Evolutionary conservation across 2,329 filamentous ascomycete genomes (phyloP).

Genomic region (Colletotrichum spinosum): DNA sequence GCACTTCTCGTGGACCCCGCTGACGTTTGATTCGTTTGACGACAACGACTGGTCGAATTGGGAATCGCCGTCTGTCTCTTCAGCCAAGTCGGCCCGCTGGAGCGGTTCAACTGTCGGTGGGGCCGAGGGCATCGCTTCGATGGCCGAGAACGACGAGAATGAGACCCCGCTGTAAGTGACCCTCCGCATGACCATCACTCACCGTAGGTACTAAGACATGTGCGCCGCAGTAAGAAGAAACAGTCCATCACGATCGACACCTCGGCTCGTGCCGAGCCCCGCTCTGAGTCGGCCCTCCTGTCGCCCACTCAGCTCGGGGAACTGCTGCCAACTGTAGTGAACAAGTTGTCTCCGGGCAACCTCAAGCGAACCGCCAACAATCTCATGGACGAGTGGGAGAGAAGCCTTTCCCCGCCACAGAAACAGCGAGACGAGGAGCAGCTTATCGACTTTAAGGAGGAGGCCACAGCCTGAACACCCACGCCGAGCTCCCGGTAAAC

Average conservation of each 20-base stretch:
- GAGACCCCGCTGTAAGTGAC: constrained; percentile 61
- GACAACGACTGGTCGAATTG: constrained; percentile 75
- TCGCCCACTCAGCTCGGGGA: constrained; percentile 63
- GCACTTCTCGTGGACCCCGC: constrained; percentile 70
- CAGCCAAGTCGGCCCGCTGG: constrained; percentile 68
- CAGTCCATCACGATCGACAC: constrained; percentile 44
- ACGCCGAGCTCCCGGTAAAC: not conserved
- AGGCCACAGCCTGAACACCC: constrained; percentile 31
- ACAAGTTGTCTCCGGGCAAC: constrained; percentile 78
- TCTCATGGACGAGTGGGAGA: constrained; percentile 93
- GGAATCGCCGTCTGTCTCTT: constrained; percentile 66
- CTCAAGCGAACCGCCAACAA: constrained; percentile 86
- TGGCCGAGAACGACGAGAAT: constrained; percentile 62
- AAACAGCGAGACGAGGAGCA: constrained; percentile 35
- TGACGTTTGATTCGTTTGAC: constrained; percentile 67
- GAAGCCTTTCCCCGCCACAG: constrained; percentile 70
- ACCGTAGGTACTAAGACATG: constrained; percentile 30
- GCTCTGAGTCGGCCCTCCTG: constrained; percentile 36
- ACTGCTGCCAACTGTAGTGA: constrained; percentile 76
- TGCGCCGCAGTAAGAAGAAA: constrained; percentile 47
- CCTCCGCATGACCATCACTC: constrained; percentile 15
- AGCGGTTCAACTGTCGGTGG: constrained; percentile 68
- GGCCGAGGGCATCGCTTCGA: constrained; percentile 56
- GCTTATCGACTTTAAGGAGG: constrained; percentile 35
- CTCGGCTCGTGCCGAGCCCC: constrained; percentile 34